Percentiles rank a stretch among this genome's conserved stretches.
phyloP scores from a whole-genome alignment of 2,329 filamentous ascomycete species.

The Dothidotthia symphoricarpi region DNA sequence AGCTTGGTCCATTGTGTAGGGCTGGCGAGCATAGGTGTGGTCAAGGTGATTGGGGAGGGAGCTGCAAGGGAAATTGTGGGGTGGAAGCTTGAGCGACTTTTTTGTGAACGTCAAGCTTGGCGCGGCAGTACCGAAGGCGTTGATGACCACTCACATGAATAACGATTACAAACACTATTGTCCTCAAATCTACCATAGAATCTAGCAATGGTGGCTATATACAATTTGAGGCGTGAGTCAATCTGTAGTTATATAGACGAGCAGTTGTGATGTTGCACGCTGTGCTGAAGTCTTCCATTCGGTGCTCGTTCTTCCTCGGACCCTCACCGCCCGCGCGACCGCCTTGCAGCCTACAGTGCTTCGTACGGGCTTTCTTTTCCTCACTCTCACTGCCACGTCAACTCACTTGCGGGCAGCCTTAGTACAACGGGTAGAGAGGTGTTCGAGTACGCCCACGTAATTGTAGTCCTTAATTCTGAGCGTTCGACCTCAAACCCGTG shows the following conservation, averaged over 20 bases:
- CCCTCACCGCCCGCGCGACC: slow-evolving; percentile 23
- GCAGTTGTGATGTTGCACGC: no score
- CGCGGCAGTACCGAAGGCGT: slow-evolving; percentile 25
- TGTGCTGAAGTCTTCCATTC: no score
- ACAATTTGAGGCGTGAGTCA: no score
- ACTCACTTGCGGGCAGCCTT: slow-evolving; percentile 12
- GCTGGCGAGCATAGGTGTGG: slow-evolving; percentile 24
- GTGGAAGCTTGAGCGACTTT: slow-evolving; percentile 15
- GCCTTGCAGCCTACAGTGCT: slow-evolving; percentile 11
- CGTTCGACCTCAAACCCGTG: neutral
- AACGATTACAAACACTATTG: no score
- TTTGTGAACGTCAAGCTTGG: slow-evolving; percentile 23
- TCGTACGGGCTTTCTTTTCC: slow-evolving; percentile 6
- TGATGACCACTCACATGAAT: no score
- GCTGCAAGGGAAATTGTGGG: slow-evolving; percentile 9
- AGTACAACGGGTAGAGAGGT: slow-evolving; percentile 6
- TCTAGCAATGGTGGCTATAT: no score
- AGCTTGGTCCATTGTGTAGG: slow-evolving; percentile 22
- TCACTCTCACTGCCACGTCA: slow-evolving; percentile 15
- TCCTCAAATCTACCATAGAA: no score
- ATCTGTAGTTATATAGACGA: no score
- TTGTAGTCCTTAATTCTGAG: no score
- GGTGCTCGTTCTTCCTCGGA: neutral
- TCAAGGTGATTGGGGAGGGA: no score
- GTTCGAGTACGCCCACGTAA: slow-evolving; percentile 1